Evolutionary conservation across 768 basidiomycete species (phyloP).

Genomic region (Pleurotus sapidus): DNA sequence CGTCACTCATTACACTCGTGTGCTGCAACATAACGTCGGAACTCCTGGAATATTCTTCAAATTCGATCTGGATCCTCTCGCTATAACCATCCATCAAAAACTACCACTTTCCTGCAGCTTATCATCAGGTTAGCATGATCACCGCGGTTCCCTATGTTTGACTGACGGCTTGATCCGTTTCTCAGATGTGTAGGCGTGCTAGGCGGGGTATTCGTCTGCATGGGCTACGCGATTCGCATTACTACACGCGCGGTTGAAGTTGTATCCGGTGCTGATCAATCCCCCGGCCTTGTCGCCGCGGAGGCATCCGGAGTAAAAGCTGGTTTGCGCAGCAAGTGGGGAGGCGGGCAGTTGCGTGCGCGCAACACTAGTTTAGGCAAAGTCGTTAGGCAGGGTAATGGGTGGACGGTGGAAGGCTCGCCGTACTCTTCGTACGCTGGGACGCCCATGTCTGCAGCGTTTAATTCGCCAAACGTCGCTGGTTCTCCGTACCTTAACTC

Average conservation of each 20-base stretch:
- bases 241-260: conserved; percentile 64
- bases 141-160: not conserved
- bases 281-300: conserved; percentile 57
- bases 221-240: conserved; percentile 71
- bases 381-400: conserved; percentile 54
- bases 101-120: conserved; percentile 77
- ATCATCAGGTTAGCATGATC: conserved; percentile 52
- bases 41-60: conserved; percentile 98
- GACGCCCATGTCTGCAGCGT: conserved; percentile 28
- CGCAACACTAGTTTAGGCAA: conserved; percentile 38
- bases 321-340: conserved; percentile 64
- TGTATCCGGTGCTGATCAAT: conserved; percentile 51
- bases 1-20: conserved; percentile 87
- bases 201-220: conserved; percentile 87
- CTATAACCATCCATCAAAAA: conserved; percentile 84
- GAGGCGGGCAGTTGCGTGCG: conserved; percentile 59
- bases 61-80: conserved; percentile 91
- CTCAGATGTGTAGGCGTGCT: conserved; percentile 82
- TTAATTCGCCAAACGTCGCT: conserved; percentile 13
- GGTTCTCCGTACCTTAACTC: conserved; percentile 26
- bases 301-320: conserved; percentile 57
- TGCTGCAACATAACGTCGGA: conserved; percentile 69
- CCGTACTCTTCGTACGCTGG: conserved; percentile 31
- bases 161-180: not conserved
- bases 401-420: conserved; percentile 59